Evolutionary conservation across 2,329 filamentous ascomycete genomes (phyloP), one percentile per base, ranked within the genome.

Genomic region (Cadophora luteo-olivacea): DNA sequence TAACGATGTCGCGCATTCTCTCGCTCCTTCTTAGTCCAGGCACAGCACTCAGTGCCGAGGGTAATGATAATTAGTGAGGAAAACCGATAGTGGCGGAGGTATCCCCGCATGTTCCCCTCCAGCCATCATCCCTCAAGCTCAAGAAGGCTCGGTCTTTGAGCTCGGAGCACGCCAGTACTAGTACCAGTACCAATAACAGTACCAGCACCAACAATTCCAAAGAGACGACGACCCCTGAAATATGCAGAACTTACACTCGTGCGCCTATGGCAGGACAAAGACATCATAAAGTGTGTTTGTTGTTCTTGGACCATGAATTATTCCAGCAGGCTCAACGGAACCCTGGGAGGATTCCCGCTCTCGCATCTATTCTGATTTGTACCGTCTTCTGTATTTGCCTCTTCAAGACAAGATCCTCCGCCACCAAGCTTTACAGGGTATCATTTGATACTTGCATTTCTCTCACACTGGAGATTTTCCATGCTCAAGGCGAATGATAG

Each of bases 1-100:
- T 60, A 60, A 60, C n/a, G 57, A 60, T 60, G 57, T 60, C 57
- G 57, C 57, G 57, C 57, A 60, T 60, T 60, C 22, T 41, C 19
- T 60, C 57, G 57, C 36, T 60, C 57, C 33, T 60, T 41, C 33
- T 60, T 60, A 60, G 57, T 36, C 33, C 57, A 60, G 57, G 57
- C 33, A 60, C 57, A 41, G 22, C 57, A 38, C 33, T 5, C 32
- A 58, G 32, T 58, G 33, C 55, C 55, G 55, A 38, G 33, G 55
- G 55, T 16, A 36, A 38, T 19, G 45, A 19, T 19, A 45, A 45
- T 22, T 22, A 49, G 45, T 8, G 45, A 49, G 54, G 33, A 38
- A 38, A 55, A 24, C n/a, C 33, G 16, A 36, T 25, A 14, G 32
- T 41, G 33, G 19, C 57, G 57, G 57, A 60, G n/a, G 22, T 7